Evolutionary conservation across 2,329 filamentous ascomycete genomes (phyloP).

Genomic region (Chrysoporthe austroafricana): DNA sequence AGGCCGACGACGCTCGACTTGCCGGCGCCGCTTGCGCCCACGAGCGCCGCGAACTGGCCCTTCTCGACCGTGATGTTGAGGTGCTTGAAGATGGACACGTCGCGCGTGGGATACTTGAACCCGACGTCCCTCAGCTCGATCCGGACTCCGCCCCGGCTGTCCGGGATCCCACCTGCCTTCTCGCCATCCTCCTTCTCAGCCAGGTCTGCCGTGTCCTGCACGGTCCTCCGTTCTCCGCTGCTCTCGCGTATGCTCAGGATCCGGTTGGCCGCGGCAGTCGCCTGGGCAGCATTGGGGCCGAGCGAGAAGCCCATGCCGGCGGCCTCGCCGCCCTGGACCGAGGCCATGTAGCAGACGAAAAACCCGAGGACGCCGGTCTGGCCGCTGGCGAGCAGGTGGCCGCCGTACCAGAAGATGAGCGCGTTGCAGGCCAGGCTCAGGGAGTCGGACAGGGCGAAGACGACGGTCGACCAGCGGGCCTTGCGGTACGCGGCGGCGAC

Average conservation of each 20-base stretch:
- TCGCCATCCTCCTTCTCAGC: slow-evolving; percentile 32
- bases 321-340: slow-evolving; percentile 69
- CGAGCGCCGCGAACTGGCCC: slow-evolving; percentile 72
- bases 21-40: slow-evolving; percentile 71
- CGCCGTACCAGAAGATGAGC: slow-evolving; percentile 69
- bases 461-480: slow-evolving; percentile 62
- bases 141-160: slow-evolving; percentile 54
- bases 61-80: slow-evolving; percentile 68
- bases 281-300: slow-evolving; percentile 66
- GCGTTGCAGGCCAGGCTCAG: slow-evolving; percentile 66
- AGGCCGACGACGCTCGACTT: slow-evolving; percentile 73
- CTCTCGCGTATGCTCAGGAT: slow-evolving; percentile 57
- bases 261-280: slow-evolving; percentile 61
- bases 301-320: slow-evolving; percentile 71
- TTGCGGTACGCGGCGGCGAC: slow-evolving; percentile 63
- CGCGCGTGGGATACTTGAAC: slow-evolving; percentile 64
- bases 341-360: slow-evolving; percentile 65
- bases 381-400: slow-evolving; percentile 55
- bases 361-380: slow-evolving; percentile 54
- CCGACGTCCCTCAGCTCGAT: slow-evolving; percentile 61
- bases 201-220: neutral
- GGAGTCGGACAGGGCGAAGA: slow-evolving; percentile 73
- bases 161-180: slow-evolving; percentile 43
- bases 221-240: slow-evolving; percentile 10
- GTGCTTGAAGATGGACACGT: slow-evolving; percentile 60